Evolutionary conservation across 768 basidiomycete genomes (phyloP).

Genomic region (Russula sp.): DNA sequence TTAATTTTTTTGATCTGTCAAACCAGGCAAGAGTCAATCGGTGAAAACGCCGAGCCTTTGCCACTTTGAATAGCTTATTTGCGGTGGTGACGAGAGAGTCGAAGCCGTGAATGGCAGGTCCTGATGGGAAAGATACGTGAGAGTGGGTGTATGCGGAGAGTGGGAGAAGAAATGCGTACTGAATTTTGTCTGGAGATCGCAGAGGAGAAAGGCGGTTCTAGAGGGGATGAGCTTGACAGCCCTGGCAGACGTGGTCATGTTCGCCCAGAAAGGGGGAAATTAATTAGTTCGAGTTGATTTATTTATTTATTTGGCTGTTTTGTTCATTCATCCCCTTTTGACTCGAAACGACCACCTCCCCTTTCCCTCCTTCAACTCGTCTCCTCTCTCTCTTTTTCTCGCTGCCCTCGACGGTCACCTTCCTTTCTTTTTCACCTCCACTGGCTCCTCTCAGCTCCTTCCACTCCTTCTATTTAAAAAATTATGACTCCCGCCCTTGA

Average conservation of each 20-base stretch:
- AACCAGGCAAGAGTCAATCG: conserved; percentile 1
- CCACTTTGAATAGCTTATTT: conserved; percentile 73
- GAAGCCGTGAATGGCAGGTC: conserved; percentile 61
- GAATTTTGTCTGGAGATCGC: conserved; percentile 80
- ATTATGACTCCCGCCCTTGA: conserved; percentile 41
- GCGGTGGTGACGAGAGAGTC: conserved; percentile 65
- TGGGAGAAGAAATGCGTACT: conserved; percentile 42
- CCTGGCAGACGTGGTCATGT: conserved; percentile 16
- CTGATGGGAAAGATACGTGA: conserved; percentile 32
- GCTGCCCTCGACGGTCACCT: conserved; percentile 36
- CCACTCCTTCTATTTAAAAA: conserved; percentile 38
- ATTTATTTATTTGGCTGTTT: not conserved
- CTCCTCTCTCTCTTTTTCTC: conserved; percentile 19
- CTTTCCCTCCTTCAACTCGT: conserved; percentile 10
- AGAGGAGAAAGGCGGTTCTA: conserved; percentile 64
- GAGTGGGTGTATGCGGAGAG: no score
- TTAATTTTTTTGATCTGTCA: not conserved
- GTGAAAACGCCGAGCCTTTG: conserved; percentile 49
- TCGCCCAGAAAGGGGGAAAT: not conserved
- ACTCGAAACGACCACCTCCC: conserved; percentile 35
- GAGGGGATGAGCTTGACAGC: conserved; percentile 41
- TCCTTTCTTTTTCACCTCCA: conserved; percentile 37
- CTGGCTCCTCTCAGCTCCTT: conserved; percentile 39
- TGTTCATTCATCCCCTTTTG: conserved; percentile 15
- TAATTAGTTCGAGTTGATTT: not conserved